Percentiles rank a stretch among this genome's conserved stretches.
These are phyloP conservation scores for Ramaria rubella DNA, from an alignment of 768 basidiomycete species.

Conservation along the genomic window DNA sequence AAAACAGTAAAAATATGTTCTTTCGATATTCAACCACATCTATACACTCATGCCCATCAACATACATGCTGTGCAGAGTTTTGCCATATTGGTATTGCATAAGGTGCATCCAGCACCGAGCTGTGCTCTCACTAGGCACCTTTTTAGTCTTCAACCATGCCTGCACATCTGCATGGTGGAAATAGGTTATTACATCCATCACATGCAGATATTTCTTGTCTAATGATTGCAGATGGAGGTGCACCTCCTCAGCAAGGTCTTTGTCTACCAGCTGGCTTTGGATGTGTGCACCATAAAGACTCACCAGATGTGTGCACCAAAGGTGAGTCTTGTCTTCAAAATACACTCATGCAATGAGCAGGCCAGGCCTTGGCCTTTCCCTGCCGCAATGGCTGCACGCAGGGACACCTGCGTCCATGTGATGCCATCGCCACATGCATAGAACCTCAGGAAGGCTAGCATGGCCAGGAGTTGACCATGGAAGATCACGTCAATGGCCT, in stretches of 20 bases:
- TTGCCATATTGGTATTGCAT: constrained; percentile 11
- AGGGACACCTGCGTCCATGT: constrained; percentile 16
- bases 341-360: constrained; percentile 19
- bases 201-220: constrained; percentile 1
- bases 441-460: neutral
- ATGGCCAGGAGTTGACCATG: neutral
- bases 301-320: too few relatives aligned
- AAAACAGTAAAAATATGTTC: neutral
- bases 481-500: neutral
- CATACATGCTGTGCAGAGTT: constrained; percentile 12
- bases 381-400: constrained; percentile 23
- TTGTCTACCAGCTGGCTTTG: constrained; percentile 1
- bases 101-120: constrained; percentile 12
- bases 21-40: constrained; percentile 16
- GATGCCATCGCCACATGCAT: neutral
- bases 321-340: neutral
- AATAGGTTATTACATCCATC: constrained; percentile 3
- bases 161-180: neutral
- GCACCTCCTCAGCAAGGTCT: constrained; percentile 5
- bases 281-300: constrained; percentile 1
- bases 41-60: neutral
- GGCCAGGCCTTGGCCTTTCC: constrained; percentile 22
- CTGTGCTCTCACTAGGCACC: constrained; percentile 13
- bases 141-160: constrained; percentile 9
- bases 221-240: constrained; percentile 11